These are phyloP conservation scores for Talaromyces atroroseus DNA, from an alignment of 2,329 filamentous ascomycete species.

Conservation along the genomic window DNA sequence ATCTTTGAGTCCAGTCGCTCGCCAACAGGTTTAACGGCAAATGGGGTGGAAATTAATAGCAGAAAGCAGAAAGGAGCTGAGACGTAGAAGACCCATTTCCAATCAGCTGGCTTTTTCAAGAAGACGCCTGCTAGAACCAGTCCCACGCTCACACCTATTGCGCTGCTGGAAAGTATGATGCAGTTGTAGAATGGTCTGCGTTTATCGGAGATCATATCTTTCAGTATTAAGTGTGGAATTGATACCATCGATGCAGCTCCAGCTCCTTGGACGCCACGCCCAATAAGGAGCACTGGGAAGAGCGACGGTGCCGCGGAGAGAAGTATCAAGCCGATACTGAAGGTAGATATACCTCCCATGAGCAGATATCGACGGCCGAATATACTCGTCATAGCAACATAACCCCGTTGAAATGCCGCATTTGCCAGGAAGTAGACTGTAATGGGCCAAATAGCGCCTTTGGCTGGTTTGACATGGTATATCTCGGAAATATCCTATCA, in stretches of 20 bases:
- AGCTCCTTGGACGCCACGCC: constrained; percentile 8
- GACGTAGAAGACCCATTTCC: constrained; percentile 13
- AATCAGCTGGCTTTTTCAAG: background rate
- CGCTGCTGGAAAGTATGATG: background rate
- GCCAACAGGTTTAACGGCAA: constrained; percentile 5
- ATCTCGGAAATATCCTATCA: background rate
- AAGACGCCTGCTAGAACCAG: background rate
- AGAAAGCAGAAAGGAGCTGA: constrained; percentile 6
- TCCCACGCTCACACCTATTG: constrained; percentile 3
- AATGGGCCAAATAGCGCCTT: constrained; percentile 7
- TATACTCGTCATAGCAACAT: constrained; percentile 5
- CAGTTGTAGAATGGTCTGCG: constrained; percentile 6
- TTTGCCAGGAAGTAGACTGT: constrained; percentile 10
- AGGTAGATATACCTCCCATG: constrained; percentile 1
- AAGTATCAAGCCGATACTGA: constrained; percentile 7
- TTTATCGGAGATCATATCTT: constrained; percentile 2
- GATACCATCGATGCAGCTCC: constrained; percentile 8
- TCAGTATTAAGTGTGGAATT: constrained; percentile 1
- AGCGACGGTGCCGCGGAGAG: background rate
- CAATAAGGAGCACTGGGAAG: constrained; percentile 8
- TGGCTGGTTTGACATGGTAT: constrained; percentile 3
- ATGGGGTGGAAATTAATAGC: background rate
- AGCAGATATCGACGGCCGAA: constrained; percentile 4
- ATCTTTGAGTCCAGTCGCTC: constrained; percentile 1
- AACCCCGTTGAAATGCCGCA: background rate